Base-by-base conservation (phyloP, 345 rosid genomes). In the Brassica carinata region DNA sequence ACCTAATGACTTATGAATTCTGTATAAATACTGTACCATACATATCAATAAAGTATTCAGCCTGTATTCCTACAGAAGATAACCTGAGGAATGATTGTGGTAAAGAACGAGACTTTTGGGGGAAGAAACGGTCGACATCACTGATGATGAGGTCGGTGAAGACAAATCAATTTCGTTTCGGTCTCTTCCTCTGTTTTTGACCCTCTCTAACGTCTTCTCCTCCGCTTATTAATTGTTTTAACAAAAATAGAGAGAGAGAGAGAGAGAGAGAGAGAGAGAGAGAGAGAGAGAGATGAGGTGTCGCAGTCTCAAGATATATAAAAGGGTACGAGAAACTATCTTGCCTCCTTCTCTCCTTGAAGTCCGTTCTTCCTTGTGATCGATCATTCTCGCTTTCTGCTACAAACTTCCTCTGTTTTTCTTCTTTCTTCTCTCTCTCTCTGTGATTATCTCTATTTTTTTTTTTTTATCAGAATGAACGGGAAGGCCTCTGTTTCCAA, bases 401-500 rank as follows among this genome's bases (percentile, higher is more conserved):
- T 62, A 68, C 83, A 74, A 74, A 68, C 79, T 33, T 40, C 0
- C 2, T 38, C 68, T 43, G 27, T 0, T 5, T 66, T 27, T 62
- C 62, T 40, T 67, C 14, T 15, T 15, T 31, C 51, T 40, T 9
- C 3, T 8, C 67, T 80, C 62, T 57, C 4, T 55, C 43, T 64
- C 31, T 31, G 53, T 55, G 58, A 18, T 64, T n/a, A 5, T 59
- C 23, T 66, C n/a, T n/a, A n/a, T n/a, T n/a, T 30, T 3, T 74
- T 30, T 11, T 51, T 14, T 73, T 13, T 72, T 75, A 77, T 77
- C 71, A 82, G 51, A 29, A 90, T 89, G 93, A 92, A 89, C 85
- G 81, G 81, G 77, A 92, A 92, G 85, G 90, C 97, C 78, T 80
- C 87, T 59, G 86, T 92, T 74, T 86, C 97, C 75, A 92, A 87